Conservation (phyloP, 2,329 filamentous ascomycete genomes). For the Orbilia oligospora region DNA sequence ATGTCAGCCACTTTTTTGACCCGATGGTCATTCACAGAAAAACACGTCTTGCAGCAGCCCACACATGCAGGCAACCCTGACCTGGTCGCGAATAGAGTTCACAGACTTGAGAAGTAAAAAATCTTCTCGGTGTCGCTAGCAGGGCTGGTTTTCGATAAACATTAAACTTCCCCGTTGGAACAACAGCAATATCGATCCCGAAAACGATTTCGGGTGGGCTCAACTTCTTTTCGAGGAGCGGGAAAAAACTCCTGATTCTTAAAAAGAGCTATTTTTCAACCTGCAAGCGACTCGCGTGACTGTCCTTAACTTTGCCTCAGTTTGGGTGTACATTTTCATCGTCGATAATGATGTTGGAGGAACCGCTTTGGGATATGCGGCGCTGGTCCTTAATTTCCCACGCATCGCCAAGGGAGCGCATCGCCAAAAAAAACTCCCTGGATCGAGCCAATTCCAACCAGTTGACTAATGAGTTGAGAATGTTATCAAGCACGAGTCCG, state of each 20-base stretch:
- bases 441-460: conserved; percentile 1
- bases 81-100: conserved; percentile 40
- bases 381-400: conserved; percentile 60
- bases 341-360: conserved; percentile 38
- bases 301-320: conserved; percentile 13
- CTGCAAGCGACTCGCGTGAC: conserved; percentile 56
- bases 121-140: conserved; percentile 49
- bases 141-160: conserved; percentile 29
- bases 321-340: conserved; percentile 16
- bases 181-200: conserved; percentile 7
- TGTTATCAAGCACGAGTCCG: background rate
- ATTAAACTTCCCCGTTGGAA: conserved; percentile 43
- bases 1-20: conserved; percentile 53
- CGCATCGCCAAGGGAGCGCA: conserved; percentile 20
- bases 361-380: conserved; percentile 57
- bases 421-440: conserved; percentile 27
- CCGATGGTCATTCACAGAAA: conserved; percentile 30
- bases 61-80: conserved; percentile 23
- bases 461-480: conserved; percentile 15
- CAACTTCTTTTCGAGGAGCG: conserved; percentile 23
- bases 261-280: conserved; percentile 17
- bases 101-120: conserved; percentile 13
- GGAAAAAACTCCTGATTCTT: conserved; percentile 5
- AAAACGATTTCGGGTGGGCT: conserved; percentile 39
- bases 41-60: conserved; percentile 36